Conservation (phyloP, 106 monocot genomes). For the Ottelia alismoides region DNA sequence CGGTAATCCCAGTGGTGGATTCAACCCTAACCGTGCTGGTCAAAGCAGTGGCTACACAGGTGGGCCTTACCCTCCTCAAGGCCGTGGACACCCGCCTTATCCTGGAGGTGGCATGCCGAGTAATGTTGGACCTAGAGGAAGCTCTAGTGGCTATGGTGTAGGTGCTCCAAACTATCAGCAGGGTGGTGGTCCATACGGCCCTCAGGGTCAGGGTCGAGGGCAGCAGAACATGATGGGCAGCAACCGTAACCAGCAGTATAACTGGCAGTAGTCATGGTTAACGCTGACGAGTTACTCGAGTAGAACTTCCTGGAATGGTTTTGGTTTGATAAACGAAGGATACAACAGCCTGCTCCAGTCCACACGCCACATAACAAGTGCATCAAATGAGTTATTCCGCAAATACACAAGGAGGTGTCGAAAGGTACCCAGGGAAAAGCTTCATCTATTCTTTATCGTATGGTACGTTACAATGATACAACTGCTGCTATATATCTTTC, state of each 20-base stretch:
- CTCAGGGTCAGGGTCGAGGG: conserved; percentile 38
- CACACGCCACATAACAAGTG: no score
- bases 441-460: no score
- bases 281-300: no score
- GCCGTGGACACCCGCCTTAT: conserved; percentile 54
- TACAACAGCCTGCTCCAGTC: no score
- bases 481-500: no score
- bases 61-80: conserved; percentile 30
- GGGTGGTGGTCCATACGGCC: conserved; percentile 55
- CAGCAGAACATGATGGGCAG: conserved; percentile 41
- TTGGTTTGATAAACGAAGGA: no score
- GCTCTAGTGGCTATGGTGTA: conserved; percentile 27
- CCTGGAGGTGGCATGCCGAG: conserved; percentile 49
- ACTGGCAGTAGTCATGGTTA: conserved; percentile 48
- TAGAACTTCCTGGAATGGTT: no score
- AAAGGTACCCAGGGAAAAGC: no score
- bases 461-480: no score
- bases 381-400: no score
- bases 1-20: conserved; percentile 58
- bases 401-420: no score
- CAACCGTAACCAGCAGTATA: conserved; percentile 50
- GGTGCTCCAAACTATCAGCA: conserved; percentile 60
- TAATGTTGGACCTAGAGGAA: conserved; percentile 44
- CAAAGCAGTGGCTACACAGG: conserved; percentile 35
- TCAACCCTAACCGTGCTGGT: conserved; percentile 59